phyloP scores from a whole-genome alignment of 441 rosid genomes.

The Codiaeum variegatum region DNA sequence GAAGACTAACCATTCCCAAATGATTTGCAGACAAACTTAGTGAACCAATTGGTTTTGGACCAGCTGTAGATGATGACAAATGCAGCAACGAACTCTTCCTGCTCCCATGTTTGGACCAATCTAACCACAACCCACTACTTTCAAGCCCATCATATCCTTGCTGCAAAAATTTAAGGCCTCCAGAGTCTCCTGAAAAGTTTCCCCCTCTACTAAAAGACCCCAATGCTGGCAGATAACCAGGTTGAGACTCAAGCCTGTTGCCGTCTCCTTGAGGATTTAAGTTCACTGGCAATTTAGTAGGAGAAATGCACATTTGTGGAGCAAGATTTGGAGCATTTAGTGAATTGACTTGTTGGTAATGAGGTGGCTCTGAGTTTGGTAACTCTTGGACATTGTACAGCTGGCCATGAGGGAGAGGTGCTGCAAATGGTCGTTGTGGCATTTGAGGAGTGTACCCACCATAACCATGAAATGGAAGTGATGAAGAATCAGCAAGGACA shows the following conservation, averaged over 20 bases:
- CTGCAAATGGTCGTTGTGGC: conserved; percentile 28
- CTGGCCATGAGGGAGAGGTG: conserved; percentile 31
- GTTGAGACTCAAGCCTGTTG: conserved; percentile 31
- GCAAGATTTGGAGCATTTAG: conserved; percentile 25
- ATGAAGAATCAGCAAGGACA: conserved; percentile 31
- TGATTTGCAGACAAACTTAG: conserved; percentile 32
- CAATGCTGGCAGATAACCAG: conserved; percentile 23
- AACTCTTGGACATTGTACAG: conserved; percentile 33
- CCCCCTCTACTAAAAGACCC: conserved; percentile 32
- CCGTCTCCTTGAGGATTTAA: conserved; percentile 33
- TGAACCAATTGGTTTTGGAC: conserved; percentile 28
- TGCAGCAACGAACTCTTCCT: conserved; percentile 31
- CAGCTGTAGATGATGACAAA: conserved; percentile 32
- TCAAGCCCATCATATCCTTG: conserved; percentile 35
- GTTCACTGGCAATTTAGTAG: conserved; percentile 31
- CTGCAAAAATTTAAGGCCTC: conserved; percentile 23
- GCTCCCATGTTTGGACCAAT: conserved; percentile 31
- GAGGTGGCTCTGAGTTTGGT: conserved; percentile 29
- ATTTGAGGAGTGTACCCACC: conserved; percentile 33
- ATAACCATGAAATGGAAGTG: conserved; percentile 37
- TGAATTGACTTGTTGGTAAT: conserved; percentile 32
- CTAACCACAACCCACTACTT: conserved; percentile 31
- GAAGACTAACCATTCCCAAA: conserved; percentile 47
- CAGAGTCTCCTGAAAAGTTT: conserved; percentile 28
- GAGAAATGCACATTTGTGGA: conserved; percentile 32